Evolutionary conservation across 176 grass and related monocot species (phyloP).

Genomic region (Themeda triandra): DNA sequence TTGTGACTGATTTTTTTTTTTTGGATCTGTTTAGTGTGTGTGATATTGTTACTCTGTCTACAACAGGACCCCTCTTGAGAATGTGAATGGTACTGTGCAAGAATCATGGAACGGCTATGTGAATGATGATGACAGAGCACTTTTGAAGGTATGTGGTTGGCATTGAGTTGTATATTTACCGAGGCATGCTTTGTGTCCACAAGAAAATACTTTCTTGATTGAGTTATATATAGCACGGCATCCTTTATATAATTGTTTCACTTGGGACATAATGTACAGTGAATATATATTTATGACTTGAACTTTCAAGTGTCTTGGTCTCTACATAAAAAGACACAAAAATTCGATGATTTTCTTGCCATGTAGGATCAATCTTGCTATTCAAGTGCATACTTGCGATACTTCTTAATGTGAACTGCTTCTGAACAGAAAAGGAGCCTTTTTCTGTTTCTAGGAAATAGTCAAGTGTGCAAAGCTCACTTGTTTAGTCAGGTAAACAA

Average conservation of each 20-base stretch:
- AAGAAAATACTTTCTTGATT: not conserved
- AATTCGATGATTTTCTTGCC: not conserved
- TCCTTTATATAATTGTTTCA: not conserved
- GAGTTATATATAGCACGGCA: not conserved
- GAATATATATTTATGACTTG: not conserved
- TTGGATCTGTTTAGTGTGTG: not conserved
- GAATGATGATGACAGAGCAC: constrained; percentile 89
- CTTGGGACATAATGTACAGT: not conserved
- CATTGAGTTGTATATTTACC: constrained; percentile 17
- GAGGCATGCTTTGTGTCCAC: not conserved
- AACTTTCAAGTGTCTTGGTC: not conserved
- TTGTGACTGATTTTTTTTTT: too few relatives aligned
- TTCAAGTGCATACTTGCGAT: not conserved
- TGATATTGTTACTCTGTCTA: constrained; percentile 24
- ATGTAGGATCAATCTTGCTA: not conserved
- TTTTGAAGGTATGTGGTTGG: constrained; percentile 61
- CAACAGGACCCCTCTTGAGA: constrained; percentile 54
- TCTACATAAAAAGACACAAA: not conserved
- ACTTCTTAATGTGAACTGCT: not conserved
- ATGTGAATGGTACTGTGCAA: constrained; percentile 43
- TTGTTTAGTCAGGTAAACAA: constrained; percentile 7
- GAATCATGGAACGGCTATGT: constrained; percentile 89
- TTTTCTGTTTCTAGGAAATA: not conserved
- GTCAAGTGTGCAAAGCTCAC: constrained; percentile 10
- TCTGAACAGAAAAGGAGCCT: not conserved